These are phyloP conservation scores for Chrysoporthe cubensis DNA, from an alignment of 2,329 filamentous ascomycete genomes.

Conservation along the genomic window DNA sequence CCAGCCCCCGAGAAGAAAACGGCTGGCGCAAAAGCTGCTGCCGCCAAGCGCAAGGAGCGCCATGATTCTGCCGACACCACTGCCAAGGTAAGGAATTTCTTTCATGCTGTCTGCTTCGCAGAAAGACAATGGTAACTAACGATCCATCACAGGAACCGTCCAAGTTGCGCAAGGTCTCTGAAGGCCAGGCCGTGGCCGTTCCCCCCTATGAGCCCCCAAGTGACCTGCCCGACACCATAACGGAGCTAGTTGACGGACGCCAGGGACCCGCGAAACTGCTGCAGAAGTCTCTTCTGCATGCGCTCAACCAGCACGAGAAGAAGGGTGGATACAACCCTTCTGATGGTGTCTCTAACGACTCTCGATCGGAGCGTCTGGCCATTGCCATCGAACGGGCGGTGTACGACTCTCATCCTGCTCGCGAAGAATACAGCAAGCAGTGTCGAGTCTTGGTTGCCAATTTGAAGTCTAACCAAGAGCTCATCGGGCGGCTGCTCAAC, in stretches of 20 bases:
- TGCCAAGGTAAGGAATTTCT: conserved; percentile 47
- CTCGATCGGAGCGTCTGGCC: conserved; percentile 70
- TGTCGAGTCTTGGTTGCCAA: conserved; percentile 82
- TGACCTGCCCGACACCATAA: conserved; percentile 55
- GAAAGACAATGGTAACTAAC: neutral
- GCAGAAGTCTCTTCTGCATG: conserved; percentile 68
- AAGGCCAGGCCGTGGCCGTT: conserved; percentile 47
- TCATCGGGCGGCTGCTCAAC: conserved; percentile 76
- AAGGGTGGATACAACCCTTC: conserved; percentile 65
- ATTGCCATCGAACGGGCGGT: conserved; percentile 79
- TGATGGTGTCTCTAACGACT: conserved; percentile 65
- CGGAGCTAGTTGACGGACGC: conserved; percentile 64
- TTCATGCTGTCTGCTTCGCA: too few species aligned
- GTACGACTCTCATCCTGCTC: conserved; percentile 57
- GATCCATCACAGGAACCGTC: conserved; percentile 43
- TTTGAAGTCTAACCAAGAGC: conserved; percentile 82
- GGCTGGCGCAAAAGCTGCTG: conserved; percentile 41
- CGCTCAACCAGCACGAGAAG: conserved; percentile 70
- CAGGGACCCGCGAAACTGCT: conserved; percentile 72
- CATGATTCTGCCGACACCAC: conserved; percentile 60
- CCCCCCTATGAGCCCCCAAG: conserved; percentile 52
- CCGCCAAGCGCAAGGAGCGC: conserved; percentile 60
- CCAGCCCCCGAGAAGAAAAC: conserved; percentile 49
- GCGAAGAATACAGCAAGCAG: conserved; percentile 62
- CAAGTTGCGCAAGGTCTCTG: conserved; percentile 61